These are phyloP conservation scores for Pelargonium myrrhifolium DNA, from an alignment of 441 rosid species.

Conservation along the genomic window DNA sequence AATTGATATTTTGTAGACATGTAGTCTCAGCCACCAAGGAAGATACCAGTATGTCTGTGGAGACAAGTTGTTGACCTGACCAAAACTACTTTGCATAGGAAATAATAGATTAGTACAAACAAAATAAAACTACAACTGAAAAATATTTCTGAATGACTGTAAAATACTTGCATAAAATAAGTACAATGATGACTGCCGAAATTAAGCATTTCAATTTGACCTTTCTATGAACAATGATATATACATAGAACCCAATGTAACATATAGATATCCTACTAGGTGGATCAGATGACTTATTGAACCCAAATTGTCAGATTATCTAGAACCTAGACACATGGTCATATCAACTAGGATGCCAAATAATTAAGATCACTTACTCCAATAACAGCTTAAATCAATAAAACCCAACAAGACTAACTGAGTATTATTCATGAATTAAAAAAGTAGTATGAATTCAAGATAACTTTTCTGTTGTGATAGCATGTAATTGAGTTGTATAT, in stretches of 20 bases:
- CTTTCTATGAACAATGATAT: neutral
- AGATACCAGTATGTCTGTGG: neutral
- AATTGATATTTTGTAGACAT: neutral
- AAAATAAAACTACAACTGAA: neutral
- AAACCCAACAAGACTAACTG: neutral
- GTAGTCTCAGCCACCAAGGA: neutral
- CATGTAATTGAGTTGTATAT: neutral
- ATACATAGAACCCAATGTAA: neutral
- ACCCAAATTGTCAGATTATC: neutral
- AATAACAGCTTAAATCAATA: neutral
- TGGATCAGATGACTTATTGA: neutral
- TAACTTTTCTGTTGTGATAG: neutral
- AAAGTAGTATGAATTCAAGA: neutral
- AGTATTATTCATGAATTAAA: neutral
- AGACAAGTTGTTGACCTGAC: neutral
- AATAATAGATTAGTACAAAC: neutral
- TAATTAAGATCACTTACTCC: neutral
- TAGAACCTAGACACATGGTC: neutral
- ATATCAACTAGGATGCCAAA: neutral
- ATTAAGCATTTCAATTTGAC: too few relatives aligned
- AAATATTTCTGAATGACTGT: neutral
- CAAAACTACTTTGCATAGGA: neutral
- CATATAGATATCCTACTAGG: neutral
- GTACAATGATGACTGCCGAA: too few relatives aligned
- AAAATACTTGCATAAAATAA: too few relatives aligned